Evolutionary conservation across 129 eudicot species (phyloP).

Genomic region (Kitagawia praeruptora): DNA sequence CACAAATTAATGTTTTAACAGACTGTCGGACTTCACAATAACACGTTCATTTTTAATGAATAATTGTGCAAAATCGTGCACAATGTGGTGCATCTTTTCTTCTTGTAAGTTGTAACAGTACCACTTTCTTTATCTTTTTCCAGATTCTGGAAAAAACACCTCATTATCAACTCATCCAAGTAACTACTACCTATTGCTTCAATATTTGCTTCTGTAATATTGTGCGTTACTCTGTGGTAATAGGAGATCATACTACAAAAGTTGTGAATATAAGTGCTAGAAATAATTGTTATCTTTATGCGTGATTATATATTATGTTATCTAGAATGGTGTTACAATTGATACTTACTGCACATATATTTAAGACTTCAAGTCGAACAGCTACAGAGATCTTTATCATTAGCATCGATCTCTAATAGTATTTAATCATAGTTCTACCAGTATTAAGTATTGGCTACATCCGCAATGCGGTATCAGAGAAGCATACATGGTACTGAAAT

Average conservation of each 20-base stretch:
- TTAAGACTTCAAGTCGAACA: background rate
- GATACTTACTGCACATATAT: background rate
- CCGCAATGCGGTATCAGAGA: conserved; percentile 94
- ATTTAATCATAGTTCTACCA: conserved; percentile 13
- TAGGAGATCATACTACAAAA: background rate
- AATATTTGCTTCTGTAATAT: no score
- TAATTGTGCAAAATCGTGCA: conserved; percentile 39
- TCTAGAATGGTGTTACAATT: no score
- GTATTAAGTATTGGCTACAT: conserved; percentile 96
- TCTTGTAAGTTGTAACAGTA: conserved; percentile 23
- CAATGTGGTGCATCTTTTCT: conserved; percentile 50
- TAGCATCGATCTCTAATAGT: background rate
- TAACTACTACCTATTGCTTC: no score
- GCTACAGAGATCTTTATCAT: background rate
- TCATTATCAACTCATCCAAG: no score
- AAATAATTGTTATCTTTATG: background rate
- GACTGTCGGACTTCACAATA: conserved; percentile 15
- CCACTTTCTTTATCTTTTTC: no score
- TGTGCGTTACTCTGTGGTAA: no score
- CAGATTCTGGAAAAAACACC: no score
- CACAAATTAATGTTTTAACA: conserved; percentile 30
- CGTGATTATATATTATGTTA: background rate
- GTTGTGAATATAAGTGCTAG: background rate
- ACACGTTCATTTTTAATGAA: conserved; percentile 26
- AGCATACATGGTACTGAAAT: conserved; percentile 83